Base-by-base conservation (phyloP, 805 yeast species). In the Scheffersomyces lignosus region DNA sequence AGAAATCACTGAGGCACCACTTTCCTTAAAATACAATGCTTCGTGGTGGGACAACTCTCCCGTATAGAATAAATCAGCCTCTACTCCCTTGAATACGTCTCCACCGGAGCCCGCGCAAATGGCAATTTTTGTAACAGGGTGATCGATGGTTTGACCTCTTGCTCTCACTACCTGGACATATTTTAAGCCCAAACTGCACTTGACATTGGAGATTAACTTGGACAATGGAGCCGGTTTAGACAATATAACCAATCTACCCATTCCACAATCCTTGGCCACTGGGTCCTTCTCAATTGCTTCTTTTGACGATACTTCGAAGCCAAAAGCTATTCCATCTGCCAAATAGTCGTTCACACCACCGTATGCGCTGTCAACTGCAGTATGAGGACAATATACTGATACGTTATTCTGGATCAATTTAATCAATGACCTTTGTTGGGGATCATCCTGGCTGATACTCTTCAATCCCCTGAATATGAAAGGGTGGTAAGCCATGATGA, bases 1-100 rank as follows among this genome's bases (percentile, higher is more conserved):
- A 3, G 80, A 77, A 31, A 93, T 70, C 3, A 89, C 87, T 7
- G 79, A 68, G 13, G 78, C 69, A 0, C 96, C 96, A 12, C 66
- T 51, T 49, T 91, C 98, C 33, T 73, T 78, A 45, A 82, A 70
- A 39, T 62, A 76, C 27, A 93, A 71, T 7, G 85, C 83, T 58
- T 93, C 97, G 55, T 93, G 99, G 52, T 93, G 99, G 16, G 96
- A 83, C 47, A 93, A 64, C 56, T 93, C 99, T 2, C 99, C 99
- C 0, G 99, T 90, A 51, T 80, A 77, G 56, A 75, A 84, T 28
- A 89, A 66, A 51, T 93, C 98, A 0, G 79, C 79, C 14, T 65
- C 41, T 2, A 73, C 71, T 0, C 81, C 81, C 33, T 70, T 69
- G 61, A 88, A 81, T 1, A 90, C 87, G 1, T 82, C 72, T 3